These are phyloP conservation scores for Reticulascus tulasneorum DNA, from an alignment of 2,329 filamentous ascomycete genomes.

Conservation along the genomic window DNA sequence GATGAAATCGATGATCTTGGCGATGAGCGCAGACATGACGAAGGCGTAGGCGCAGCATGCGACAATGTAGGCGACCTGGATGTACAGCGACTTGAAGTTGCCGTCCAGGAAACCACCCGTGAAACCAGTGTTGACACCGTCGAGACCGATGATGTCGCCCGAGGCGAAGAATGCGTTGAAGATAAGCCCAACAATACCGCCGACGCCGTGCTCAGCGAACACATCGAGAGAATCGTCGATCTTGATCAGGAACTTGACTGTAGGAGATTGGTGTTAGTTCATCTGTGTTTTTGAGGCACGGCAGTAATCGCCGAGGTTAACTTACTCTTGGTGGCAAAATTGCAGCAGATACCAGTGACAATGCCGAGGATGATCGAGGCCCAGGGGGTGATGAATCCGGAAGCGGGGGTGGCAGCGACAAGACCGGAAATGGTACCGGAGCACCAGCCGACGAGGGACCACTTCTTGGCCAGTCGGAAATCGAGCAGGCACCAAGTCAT, in stretches of 20 bases:
- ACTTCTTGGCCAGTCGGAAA: conserved; percentile 90
- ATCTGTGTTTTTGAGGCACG: background rate
- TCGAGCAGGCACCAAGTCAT: conserved; percentile 95
- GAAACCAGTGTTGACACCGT: conserved; percentile 68
- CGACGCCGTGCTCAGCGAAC: conserved; percentile 67
- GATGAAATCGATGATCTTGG: conserved; percentile 69
- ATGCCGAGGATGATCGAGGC: conserved; percentile 64
- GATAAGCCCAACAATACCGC: conserved; percentile 64
- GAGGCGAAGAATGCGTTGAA: conserved; percentile 72
- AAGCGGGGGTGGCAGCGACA: conserved; percentile 66
- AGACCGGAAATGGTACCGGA: conserved; percentile 68
- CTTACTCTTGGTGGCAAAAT: conserved; percentile 61
- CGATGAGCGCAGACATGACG: conserved; percentile 68
- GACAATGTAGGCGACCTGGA: conserved; percentile 73
- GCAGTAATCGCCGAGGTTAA: no score
- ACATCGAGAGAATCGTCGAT: conserved; percentile 72
- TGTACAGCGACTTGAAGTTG: conserved; percentile 71
- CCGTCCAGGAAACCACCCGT: conserved; percentile 71
- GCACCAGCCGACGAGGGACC: conserved; percentile 77
- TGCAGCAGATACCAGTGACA: conserved; percentile 61
- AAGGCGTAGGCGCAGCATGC: conserved; percentile 67
- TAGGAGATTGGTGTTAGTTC: background rate
- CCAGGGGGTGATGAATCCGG: conserved; percentile 65
- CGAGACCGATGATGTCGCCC: conserved; percentile 68
- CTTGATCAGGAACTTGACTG: conserved; percentile 56